Conservation (phyloP, 352 stramenopile species). For the Globisporangium irregulare region DNA sequence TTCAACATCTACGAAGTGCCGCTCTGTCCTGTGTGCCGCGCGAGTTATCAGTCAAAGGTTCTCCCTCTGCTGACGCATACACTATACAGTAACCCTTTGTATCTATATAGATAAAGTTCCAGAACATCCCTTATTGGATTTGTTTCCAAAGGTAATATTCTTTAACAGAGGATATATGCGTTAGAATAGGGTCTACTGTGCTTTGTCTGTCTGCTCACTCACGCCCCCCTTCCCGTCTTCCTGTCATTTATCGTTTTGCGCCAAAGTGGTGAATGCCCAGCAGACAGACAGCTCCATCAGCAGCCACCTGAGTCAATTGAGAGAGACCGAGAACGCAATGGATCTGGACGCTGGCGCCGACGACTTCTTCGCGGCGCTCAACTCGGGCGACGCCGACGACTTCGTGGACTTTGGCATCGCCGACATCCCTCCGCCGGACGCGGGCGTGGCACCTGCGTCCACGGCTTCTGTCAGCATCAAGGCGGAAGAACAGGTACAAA, state of each 20-base stretch:
- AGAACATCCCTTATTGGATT: not conserved
- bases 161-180: not conserved
- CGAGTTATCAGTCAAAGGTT: slow-evolving; percentile 27
- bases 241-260: slow-evolving; percentile 13
- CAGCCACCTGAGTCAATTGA: not conserved
- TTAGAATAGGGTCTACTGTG: not conserved
- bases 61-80: not conserved
- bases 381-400: slow-evolving; percentile 56
- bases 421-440: slow-evolving; percentile 18
- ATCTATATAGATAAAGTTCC: not conserved
- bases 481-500: slow-evolving; percentile 19
- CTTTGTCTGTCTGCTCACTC: not conserved
- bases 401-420: slow-evolving; percentile 55
- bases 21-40: slow-evolving; percentile 74
- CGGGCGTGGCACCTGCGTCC: slow-evolving; percentile 1
- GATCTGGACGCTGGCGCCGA: slow-evolving; percentile 72
- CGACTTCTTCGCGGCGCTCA: slow-evolving; percentile 81
- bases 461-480: not conserved
- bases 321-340: slow-evolving; percentile 26
- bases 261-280: not conserved
- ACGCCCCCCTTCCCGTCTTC: not conserved
- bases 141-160: not conserved
- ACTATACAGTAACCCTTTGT: not conserved
- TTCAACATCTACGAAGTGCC: slow-evolving; percentile 86
- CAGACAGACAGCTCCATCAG: not conserved